Evolutionary conservation across 2,329 filamentous ascomycete genomes (phyloP), one percentile per base, ranked within the genome.

Genomic region (Fusarium verrucosum): DNA sequence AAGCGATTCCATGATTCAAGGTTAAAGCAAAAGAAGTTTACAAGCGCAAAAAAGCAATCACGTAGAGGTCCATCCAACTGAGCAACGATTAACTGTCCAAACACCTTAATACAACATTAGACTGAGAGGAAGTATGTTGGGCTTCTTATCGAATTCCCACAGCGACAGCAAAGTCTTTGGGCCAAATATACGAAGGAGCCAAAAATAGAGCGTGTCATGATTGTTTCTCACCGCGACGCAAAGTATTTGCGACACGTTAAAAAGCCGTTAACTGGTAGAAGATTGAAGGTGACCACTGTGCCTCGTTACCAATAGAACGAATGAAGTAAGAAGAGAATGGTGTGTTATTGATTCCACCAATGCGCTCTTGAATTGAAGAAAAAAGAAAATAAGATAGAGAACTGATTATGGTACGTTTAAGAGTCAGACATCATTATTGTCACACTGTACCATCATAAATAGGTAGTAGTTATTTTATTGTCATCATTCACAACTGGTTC

Each of bases 11-110:
- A 83, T 37, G 76, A 80, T 17, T 68, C 73, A 2, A 76, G 84
- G 23, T 61, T 86, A 20, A 78, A 73, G 57, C 69, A 76, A 14
- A 86, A 86, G 72, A 85, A 83, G 69, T 70, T 79, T 10, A 74
- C 77, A 16, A 81, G 82, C 62, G 75, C 74, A 9, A 86, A 86
- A 74, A 86, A 86, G 66, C 76, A 81, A 50, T 77, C 69, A 25
- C 77, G 83, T 16, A 78, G 74, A 69, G 77, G 79, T 2, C 68
- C 72, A n/a, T 69, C 68, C 75, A 66, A 73, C 11, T 51, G 36
- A 47, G 25, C 7, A 13, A 14, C 11, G n/a, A 37, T 8, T 7
- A 30, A 32, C n/a, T n/a, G n/a, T n/a, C n/a, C n/a, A n/a, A n/a
- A n/a, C n/a, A n/a, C n/a, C n/a, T n/a, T n/a, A n/a, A n/a, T n/a